Evolutionary conservation across 2,329 filamentous ascomycete species (phyloP).

Genomic region (Juglanconis sp.): DNA sequence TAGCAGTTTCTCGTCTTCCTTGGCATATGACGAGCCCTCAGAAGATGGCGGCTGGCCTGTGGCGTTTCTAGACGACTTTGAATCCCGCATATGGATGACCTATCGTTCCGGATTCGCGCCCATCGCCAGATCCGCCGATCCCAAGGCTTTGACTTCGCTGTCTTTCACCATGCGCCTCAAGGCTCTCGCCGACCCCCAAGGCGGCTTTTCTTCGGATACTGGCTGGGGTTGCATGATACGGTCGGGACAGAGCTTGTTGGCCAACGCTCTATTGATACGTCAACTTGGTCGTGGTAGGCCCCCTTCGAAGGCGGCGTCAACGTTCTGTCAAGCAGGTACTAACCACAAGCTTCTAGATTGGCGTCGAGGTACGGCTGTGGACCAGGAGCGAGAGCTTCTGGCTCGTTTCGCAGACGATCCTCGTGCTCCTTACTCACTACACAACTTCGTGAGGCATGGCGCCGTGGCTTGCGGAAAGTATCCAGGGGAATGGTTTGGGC

Average conservation of each 20-base stretch:
- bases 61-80: conserved; percentile 86
- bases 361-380: conserved; percentile 58
- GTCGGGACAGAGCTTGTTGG: conserved; percentile 88
- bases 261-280: conserved; percentile 74
- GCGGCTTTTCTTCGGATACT: conserved; percentile 86
- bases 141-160: conserved; percentile 66
- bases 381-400: conserved; percentile 68
- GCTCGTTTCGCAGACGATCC: conserved; percentile 85
- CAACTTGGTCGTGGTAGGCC: conserved; percentile 72
- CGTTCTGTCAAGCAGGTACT: neutral
- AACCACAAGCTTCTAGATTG: conserved; percentile 54
- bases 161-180: conserved; percentile 83
- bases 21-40: conserved; percentile 44
- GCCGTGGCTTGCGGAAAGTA: conserved; percentile 86
- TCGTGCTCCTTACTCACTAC: conserved; percentile 86
- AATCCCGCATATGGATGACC: conserved; percentile 92
- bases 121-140: conserved; percentile 76
- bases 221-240: conserved; percentile 99
- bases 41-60: conserved; percentile 70
- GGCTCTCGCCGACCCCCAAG: conserved; percentile 66
- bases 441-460: conserved; percentile 88
- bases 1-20: conserved; percentile 50
- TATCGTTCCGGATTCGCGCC: conserved; percentile 83
- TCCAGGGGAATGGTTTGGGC: conserved; percentile 97
- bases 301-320: neutral